Evolutionary conservation across 2,329 filamentous ascomycete species (phyloP), one percentile per base, ranked within the genome.

Genomic region (Diaporthe vaccinii): DNA sequence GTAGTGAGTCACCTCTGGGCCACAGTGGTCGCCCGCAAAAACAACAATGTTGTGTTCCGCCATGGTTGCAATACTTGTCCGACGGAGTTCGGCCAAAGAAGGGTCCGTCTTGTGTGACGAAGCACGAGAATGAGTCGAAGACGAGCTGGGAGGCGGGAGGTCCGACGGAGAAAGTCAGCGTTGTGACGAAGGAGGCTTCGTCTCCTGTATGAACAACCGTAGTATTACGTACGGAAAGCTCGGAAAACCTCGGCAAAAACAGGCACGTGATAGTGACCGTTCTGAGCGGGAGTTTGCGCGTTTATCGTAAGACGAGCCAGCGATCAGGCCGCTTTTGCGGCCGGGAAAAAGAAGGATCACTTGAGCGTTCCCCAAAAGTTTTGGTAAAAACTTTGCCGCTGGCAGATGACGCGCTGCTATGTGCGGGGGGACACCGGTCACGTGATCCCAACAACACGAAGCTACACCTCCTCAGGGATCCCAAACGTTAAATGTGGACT

Each of bases 11-110:
- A 94, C 93, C 90, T 96, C 93, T 5, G 94, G 93, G 84, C 93
- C 93, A 80, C 92, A 94, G 84, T 95, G 93, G 86, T 96, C 94
- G 80, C 93, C 93, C 70, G 84, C 92, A 82, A 95, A 93, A 74
- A 95, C 92, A 77, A 95, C 93, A 81, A 95, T 92, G 78, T 93
- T 94, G 82, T 90, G 92, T 67, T 89, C 87, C 78, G 91, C 84
- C 92, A 94, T 94, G 77, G 79, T 88, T 78, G 59, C 55, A 61
- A 73, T 65, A 67, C 58, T 55, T 67, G 71, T 73, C 71, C 71
- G 57, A 73, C 57, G 71, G 71, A 73, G 2, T n/a, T 39, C 25
- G 71, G 55, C 57, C 57, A 73, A 65, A 73, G 58, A 73, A 73
- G 71, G 57, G 71, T 65, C 57, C 57, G 71, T 73, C 57, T 61